Evolutionary conservation across 192 early-diverging fungal genomes (phyloP), one percentile per base, ranked within the genome.

Genomic region (Coemansia sp.): DNA sequence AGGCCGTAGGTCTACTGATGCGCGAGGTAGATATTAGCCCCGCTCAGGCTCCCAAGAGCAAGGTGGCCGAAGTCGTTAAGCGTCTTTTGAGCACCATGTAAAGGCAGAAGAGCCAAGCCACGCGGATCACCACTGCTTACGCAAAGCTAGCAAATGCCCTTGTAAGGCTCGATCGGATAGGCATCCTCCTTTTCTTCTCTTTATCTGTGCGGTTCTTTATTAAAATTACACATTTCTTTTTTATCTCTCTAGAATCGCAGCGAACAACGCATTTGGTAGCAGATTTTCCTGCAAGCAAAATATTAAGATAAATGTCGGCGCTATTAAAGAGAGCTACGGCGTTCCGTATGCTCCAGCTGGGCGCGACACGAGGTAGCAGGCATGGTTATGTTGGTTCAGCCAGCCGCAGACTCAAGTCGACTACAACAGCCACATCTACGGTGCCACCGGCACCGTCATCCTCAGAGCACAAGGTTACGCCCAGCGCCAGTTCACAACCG

Each of bases 1-100:
- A 93, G 80, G 92, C 93, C 55, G 77, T 98, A 76, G 94, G 95
- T 25, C 85, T 87, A 41, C 89, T 98, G 23, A 95, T 98, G 92
- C 92, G 93, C 76, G 90, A 86, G 57, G 82, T 91, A 37, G 84
- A 83, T 7, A 71, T 94, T 44, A 91, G 90, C 68, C 72, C 88
- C 10, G 86, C 90, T 7, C 83, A 76, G 37, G 95, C 92, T 5
- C 87, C 91, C 39, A 93, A 87, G 84, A 92, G 92, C 69, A 62
- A 77, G 46, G 87, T 97, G n/a, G 87, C 88, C 11, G 90, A 91
- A 15, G 75, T 85, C 17, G 93, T 89, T 31, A 97, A 95, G 75
- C 86, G 75, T 64, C 74, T 94, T 17, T 86, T 95, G 31, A 57
- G 48, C 58, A 11, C 36, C 68, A 39, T 31, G 19, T 38, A 15